Conservation (phyloP, 257 asterid genomes). For the Gynochthodes officinalis region DNA sequence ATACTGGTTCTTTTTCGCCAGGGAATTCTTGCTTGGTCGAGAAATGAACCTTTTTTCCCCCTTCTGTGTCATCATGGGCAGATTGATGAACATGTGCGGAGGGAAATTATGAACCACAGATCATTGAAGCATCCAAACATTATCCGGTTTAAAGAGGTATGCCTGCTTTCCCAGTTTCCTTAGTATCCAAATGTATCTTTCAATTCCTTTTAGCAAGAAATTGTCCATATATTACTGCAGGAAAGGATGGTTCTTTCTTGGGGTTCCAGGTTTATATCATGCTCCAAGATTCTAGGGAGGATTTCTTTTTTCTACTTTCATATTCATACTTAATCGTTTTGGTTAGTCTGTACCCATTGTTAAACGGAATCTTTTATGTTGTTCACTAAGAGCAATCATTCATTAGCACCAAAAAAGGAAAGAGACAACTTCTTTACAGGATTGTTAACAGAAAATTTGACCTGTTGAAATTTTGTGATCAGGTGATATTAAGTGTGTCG, state of each 20-base stretch:
- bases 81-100: slow-evolving; percentile 45
- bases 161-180: background rate
- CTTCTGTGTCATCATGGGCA: slow-evolving; percentile 1
- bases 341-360: background rate
- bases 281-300: background rate
- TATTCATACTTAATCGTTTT: background rate
- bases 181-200: background rate
- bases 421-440: too few species aligned
- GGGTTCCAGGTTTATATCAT: too few species aligned
- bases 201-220: background rate
- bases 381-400: too few species aligned
- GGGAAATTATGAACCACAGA: slow-evolving; percentile 50
- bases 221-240: background rate
- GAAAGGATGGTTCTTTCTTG: background rate
- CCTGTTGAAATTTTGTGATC: too few species aligned
- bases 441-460: too few species aligned
- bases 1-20: background rate
- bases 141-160: slow-evolving; percentile 43
- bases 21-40: background rate
- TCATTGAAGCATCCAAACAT: slow-evolving; percentile 47
- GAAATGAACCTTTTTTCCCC: background rate
- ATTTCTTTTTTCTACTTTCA: background rate
- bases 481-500: too few species aligned
- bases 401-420: too few species aligned
- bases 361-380: background rate